Conservation (phyloP, 2,329 filamentous ascomycete genomes). For the Cadophora malorum region DNA sequence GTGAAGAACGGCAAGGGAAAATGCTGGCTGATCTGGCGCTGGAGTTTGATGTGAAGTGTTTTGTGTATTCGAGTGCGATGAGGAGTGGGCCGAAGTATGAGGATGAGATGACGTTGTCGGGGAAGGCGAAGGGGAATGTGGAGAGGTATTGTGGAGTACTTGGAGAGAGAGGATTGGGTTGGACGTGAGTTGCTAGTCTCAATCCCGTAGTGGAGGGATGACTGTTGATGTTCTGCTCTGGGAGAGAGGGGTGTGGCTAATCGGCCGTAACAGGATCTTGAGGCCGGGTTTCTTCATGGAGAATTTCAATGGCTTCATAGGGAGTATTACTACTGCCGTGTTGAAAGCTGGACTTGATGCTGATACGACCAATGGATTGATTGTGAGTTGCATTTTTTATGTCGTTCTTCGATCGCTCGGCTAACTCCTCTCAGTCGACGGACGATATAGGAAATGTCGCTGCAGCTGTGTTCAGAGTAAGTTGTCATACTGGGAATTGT, state of each 20-base stretch:
- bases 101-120: constrained; percentile 55
- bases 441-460: constrained; percentile 38
- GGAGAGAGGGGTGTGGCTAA: too few relatives aligned
- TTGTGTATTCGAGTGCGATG: constrained; percentile 69
- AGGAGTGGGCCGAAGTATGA: constrained; percentile 58
- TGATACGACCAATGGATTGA: constrained; percentile 27
- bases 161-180: constrained; percentile 30
- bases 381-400: constrained; percentile 21
- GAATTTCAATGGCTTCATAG: constrained; percentile 43
- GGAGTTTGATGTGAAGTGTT: constrained; percentile 54
- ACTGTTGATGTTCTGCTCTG: too few relatives aligned
- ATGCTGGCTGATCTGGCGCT: constrained; percentile 32
- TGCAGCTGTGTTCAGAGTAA: constrained; percentile 33
- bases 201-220: too few relatives aligned
- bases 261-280: constrained; percentile 54
- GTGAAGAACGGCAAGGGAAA: constrained; percentile 55
- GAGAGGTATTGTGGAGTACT: constrained; percentile 49
- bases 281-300: constrained; percentile 64
- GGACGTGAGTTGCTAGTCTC: too few relatives aligned
- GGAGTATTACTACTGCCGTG: constrained; percentile 28
- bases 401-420: neutral
- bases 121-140: constrained; percentile 56
- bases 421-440: constrained; percentile 24
- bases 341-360: constrained; percentile 31
- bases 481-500: too few relatives aligned